These are phyloP conservation scores for Pulveroboletus sp. DNA, from an alignment of 768 basidiomycete genomes.

Conservation along the genomic window DNA sequence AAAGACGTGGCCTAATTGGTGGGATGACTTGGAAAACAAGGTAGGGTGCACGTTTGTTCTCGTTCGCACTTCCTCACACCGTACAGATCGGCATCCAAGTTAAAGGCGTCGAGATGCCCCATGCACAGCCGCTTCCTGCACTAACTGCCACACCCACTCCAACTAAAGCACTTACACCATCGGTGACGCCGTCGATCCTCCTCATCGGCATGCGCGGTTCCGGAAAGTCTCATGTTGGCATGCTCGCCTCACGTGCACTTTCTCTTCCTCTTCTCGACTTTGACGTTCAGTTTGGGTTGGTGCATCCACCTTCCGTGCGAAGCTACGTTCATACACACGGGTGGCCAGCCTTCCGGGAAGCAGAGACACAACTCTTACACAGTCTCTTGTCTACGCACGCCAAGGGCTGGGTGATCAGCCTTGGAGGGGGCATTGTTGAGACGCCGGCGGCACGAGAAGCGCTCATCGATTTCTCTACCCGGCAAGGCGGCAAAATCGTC, in stretches of 20 bases:
- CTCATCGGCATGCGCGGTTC: conserved; percentile 96
- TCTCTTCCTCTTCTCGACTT: conserved; percentile 80
- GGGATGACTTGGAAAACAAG: conserved; percentile 97
- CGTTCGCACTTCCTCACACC: not conserved
- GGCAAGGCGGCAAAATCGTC: conserved; percentile 65
- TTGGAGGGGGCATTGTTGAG: conserved; percentile 95
- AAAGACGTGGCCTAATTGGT: conserved; percentile 99
- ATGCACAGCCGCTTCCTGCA: conserved; percentile 28
- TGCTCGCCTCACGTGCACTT: conserved; percentile 67
- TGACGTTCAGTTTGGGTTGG: conserved; percentile 68
- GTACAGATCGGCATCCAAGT: conserved; percentile 82
- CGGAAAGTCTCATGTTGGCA: conserved; percentile 88
- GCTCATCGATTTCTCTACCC: conserved; percentile 58
- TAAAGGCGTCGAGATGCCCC: conserved; percentile 74
- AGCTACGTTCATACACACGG: conserved; percentile 78
- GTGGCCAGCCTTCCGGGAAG: conserved; percentile 85
- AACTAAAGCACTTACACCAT: conserved; percentile 14
- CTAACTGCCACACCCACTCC: conserved; percentile 39
- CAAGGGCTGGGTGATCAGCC: conserved; percentile 70
- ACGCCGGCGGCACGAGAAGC: conserved; percentile 67
- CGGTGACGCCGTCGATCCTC: conserved; percentile 56
- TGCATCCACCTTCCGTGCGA: conserved; percentile 57
- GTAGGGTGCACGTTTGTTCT: conserved; percentile 34
- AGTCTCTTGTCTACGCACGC: conserved; percentile 57
- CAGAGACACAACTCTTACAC: conserved; percentile 65